Percentiles rank a stretch among this genome's conserved stretches.
phyloP scores from a whole-genome alignment of 352 stramenopile genomes.

The Pythium sukuiense region DNA sequence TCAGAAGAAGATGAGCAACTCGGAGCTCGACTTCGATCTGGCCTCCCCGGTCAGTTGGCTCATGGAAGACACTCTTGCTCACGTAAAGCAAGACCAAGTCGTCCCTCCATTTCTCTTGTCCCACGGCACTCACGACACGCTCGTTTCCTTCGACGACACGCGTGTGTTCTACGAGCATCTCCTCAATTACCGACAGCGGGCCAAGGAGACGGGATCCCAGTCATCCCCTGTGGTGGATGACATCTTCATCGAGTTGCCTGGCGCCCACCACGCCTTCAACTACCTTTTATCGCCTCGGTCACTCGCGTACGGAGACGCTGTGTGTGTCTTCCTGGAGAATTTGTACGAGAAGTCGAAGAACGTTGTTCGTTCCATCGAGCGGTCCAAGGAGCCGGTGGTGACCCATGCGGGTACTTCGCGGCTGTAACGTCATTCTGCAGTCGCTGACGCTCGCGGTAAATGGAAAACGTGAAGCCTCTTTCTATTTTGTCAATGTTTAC shows the following conservation, averaged over 20 bases:
- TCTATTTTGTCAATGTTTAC: slow-evolving; percentile 4
- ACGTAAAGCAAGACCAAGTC: slow-evolving; percentile 26
- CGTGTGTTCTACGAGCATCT: slow-evolving; percentile 66
- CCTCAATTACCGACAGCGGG: slow-evolving; percentile 35
- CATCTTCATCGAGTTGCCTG: slow-evolving; percentile 61
- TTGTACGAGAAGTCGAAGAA: slow-evolving; percentile 49
- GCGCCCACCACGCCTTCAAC: slow-evolving; percentile 75
- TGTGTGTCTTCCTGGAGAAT: slow-evolving; percentile 63
- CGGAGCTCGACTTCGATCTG: slow-evolving; percentile 43
- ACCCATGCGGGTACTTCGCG: slow-evolving; percentile 12
- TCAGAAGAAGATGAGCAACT: slow-evolving; percentile 55
- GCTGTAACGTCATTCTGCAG: slow-evolving; percentile 8
- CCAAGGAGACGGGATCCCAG: not conserved
- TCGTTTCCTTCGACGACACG: slow-evolving; percentile 76
- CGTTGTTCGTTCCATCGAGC: not conserved
- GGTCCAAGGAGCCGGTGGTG: not conserved
- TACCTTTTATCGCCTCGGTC: slow-evolving; percentile 69
- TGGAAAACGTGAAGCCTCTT: not conserved
- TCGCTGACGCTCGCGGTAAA: not conserved
- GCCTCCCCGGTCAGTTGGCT: slow-evolving; percentile 65
- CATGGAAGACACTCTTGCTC: slow-evolving; percentile 29
- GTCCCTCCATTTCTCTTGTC: slow-evolving; percentile 79
- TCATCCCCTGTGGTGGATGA: slow-evolving; percentile 37
- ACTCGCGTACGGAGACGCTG: slow-evolving; percentile 64
- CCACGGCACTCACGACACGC: slow-evolving; percentile 65